phyloP scores from a whole-genome alignment of 2,329 filamentous ascomycete species.

The Seiridium cupressi region DNA sequence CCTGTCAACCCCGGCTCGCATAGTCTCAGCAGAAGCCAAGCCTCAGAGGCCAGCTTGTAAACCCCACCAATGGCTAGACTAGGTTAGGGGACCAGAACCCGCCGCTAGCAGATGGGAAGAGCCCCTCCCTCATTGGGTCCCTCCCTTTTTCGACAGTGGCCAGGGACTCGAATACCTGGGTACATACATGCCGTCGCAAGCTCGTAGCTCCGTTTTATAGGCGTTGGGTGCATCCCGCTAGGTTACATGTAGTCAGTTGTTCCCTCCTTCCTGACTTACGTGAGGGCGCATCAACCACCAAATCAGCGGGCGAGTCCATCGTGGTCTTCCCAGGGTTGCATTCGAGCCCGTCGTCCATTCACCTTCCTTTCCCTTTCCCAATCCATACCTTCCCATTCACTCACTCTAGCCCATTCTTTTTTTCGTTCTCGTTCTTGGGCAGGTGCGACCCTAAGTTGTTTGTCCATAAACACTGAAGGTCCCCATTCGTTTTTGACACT shows the following conservation, averaged over 20 bases:
- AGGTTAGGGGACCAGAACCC: too few species aligned
- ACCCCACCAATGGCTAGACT: background rate
- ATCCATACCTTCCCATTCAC: background rate
- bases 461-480: background rate
- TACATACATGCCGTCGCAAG: too few species aligned
- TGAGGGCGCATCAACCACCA: background rate
- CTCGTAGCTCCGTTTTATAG: conserved; percentile 3
- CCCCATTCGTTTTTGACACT: background rate
- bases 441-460: background rate
- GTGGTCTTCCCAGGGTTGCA: background rate
- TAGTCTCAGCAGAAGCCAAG: conserved; percentile 3
- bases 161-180: too few species aligned
- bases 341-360: background rate
- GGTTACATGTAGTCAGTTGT: background rate
- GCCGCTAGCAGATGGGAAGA: background rate
- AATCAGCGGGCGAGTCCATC: background rate
- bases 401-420: background rate
- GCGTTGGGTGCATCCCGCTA: conserved; percentile 6
- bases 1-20: conserved; percentile 6
- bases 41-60: background rate
- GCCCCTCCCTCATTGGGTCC: background rate
- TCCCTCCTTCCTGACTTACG: conserved; percentile 10
- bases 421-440: background rate
- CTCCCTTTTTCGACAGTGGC: background rate
- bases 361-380: background rate